Evolutionary conservation across 495 filamentous ascomycete genomes (phyloP).

Genomic region (Diplogelasinospora grovesii): DNA sequence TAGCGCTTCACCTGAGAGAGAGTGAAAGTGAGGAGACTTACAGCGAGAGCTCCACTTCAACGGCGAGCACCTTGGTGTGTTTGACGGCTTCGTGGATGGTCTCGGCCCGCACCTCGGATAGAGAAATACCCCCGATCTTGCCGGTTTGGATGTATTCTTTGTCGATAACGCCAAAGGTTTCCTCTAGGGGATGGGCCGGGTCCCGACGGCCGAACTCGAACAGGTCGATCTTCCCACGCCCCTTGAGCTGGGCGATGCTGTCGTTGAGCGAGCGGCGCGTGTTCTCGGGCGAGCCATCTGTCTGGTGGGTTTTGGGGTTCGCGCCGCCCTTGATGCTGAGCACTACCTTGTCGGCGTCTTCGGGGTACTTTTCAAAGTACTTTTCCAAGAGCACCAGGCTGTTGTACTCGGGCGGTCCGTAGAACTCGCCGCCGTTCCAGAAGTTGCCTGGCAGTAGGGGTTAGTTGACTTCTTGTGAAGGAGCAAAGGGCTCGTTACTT

Average conservation of each 20-base stretch:
- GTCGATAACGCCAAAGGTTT: slow-evolving; percentile 48
- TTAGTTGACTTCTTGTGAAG: too few relatives aligned
- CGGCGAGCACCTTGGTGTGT: slow-evolving; percentile 60
- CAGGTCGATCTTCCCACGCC: slow-evolving; percentile 74
- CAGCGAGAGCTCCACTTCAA: slow-evolving; percentile 76
- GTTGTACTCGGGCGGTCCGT: slow-evolving; percentile 65
- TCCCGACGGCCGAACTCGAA: slow-evolving; percentile 79
- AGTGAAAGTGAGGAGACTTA: too few relatives aligned
- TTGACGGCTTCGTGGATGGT: slow-evolving; percentile 70
- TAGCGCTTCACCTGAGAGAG: too few relatives aligned
- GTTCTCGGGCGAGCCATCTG: slow-evolving; percentile 58
- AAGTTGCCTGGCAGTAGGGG: slow-evolving; percentile 50
- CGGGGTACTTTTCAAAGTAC: slow-evolving; percentile 65
- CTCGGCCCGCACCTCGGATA: slow-evolving; percentile 65
- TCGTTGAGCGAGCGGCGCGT: slow-evolving; percentile 63
- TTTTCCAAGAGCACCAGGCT: slow-evolving; percentile 54
- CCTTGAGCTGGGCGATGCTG: slow-evolving; percentile 54
- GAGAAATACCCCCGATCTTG: slow-evolving; percentile 69
- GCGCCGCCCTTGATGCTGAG: slow-evolving; percentile 57
- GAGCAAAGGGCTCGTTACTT: too few relatives aligned
- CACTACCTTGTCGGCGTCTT: slow-evolving; percentile 60
- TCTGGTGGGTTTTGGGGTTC: slow-evolving; percentile 23
- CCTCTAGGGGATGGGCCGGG: slow-evolving; percentile 42
- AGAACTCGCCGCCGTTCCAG: slow-evolving; percentile 80
- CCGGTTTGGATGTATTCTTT: slow-evolving; percentile 60